These are phyloP conservation scores for Aspergillus pseudoviridinutans DNA, from an alignment of 2,329 filamentous ascomycete species.

Conservation along the genomic window DNA sequence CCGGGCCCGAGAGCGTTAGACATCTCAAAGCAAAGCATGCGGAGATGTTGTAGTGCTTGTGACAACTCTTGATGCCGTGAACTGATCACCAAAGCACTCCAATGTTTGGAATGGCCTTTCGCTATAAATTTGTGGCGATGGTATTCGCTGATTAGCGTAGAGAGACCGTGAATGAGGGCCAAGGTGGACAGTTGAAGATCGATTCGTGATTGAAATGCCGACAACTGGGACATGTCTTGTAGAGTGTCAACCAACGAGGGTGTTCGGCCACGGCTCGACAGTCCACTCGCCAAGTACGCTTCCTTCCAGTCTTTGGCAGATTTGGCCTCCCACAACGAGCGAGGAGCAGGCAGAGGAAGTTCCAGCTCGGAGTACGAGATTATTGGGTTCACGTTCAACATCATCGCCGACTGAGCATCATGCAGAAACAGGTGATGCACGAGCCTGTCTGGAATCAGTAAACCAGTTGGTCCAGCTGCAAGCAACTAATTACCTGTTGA, in stretches of 20 bases:
- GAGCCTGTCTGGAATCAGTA: constrained; percentile 36
- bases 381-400: constrained; percentile 59
- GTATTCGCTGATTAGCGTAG: constrained; percentile 64
- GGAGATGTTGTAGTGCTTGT: constrained; percentile 53
- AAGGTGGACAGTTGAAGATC: constrained; percentile 56
- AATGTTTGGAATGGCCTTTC: constrained; percentile 36
- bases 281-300: constrained; percentile 46
- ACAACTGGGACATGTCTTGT: constrained; percentile 53
- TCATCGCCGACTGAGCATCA: constrained; percentile 65
- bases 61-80: constrained; percentile 61
- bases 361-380: constrained; percentile 68
- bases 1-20: constrained; percentile 17
- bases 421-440: constrained; percentile 62
- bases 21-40: constrained; percentile 30
- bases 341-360: constrained; percentile 60
- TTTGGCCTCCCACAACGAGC: constrained; percentile 62
- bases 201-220: constrained; percentile 47
- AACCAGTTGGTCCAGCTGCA: constrained; percentile 3
- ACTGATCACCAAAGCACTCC: constrained; percentile 45
- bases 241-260: constrained; percentile 47
- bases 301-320: constrained; percentile 63
- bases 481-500: constrained; percentile 51
- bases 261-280: constrained; percentile 29
- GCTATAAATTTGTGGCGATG: constrained; percentile 50
- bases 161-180: constrained; percentile 63